Conservation (phyloP, 331 rosid genomes). For the Erythrophleum ivorense region DNA sequence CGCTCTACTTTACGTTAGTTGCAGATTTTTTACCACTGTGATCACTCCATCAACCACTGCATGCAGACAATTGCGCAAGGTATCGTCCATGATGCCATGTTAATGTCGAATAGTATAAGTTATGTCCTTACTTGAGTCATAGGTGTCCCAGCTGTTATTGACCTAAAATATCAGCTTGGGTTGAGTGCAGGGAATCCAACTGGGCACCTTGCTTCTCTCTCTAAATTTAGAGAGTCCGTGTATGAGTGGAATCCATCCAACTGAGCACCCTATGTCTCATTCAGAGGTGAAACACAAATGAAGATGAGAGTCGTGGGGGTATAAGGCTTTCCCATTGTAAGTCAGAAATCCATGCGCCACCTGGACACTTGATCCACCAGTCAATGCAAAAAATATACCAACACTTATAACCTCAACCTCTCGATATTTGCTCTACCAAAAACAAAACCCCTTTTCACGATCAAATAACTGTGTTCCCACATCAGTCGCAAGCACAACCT, state of each 20-base stretch:
- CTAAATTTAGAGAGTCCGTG: not conserved
- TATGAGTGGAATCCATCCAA: not conserved
- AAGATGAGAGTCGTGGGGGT: not conserved
- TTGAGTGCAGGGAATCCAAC: not conserved
- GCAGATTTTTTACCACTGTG: too few relatives aligned
- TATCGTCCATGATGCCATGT: too few relatives aligned
- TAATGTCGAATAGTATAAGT: not conserved
- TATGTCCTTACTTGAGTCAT: not conserved
- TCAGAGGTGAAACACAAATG: not conserved
- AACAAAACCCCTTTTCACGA: not conserved
- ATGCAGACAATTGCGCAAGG: too few relatives aligned
- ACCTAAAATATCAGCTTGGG: not conserved
- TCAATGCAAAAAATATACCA: not conserved
- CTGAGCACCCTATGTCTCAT: not conserved
- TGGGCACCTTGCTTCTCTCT: not conserved
- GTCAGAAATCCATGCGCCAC: not conserved
- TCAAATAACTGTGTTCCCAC: constrained; percentile 12
- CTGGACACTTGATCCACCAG: constrained; percentile 9
- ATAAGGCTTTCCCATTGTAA: not conserved
- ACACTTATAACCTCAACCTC: not conserved
- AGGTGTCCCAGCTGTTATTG: not conserved
- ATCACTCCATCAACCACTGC: too few relatives aligned
- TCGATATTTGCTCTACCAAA: not conserved
- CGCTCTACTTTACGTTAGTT: too few relatives aligned
- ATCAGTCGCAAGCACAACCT: not conserved